A percentile compares a stretch with the other conserved stretches of the same genome.
Evolutionary conservation across 1,284 basidiomycete genomes (phyloP).

Genomic region (Apiotrichum sp.): DNA sequence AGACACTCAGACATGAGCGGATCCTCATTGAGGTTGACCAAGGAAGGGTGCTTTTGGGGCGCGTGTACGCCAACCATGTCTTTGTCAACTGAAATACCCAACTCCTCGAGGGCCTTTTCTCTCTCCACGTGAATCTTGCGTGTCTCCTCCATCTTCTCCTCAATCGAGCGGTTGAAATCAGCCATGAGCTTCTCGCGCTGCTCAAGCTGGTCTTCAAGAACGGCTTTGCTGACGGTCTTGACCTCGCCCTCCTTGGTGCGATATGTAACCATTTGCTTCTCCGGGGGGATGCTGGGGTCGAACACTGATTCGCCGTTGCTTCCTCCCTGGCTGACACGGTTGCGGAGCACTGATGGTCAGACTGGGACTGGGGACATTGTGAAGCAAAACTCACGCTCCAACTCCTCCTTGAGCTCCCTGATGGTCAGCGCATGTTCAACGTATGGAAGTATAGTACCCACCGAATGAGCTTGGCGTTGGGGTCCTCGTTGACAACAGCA

Average conservation of each 20-base stretch:
- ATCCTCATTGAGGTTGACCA: constrained; percentile 88
- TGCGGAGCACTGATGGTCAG: constrained; percentile 28
- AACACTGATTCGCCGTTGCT: constrained; percentile 64
- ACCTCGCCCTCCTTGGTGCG: constrained; percentile 87
- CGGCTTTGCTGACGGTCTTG: constrained; percentile 93
- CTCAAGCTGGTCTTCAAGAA: constrained; percentile 93
- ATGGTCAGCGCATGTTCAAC: too few relatives aligned
- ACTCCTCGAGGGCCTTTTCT: constrained; percentile 92
- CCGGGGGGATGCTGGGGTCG: constrained; percentile 82
- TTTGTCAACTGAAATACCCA: constrained; percentile 96
- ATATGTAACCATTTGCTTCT: constrained; percentile 93
- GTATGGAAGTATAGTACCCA: too few relatives aligned
- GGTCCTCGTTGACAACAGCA: constrained; percentile 97
- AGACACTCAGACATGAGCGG: constrained; percentile 60
- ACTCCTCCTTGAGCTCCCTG: constrained; percentile 92
- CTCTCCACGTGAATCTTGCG: constrained; percentile 93
- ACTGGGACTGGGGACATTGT: background rate
- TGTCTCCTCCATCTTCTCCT: constrained; percentile 84
- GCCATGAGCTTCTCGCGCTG: constrained; percentile 96
- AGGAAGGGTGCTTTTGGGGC: constrained; percentile 97
- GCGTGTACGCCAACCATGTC: constrained; percentile 75
- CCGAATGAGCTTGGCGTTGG: constrained; percentile 90
- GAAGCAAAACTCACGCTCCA: constrained; percentile 60
- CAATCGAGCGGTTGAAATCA: constrained; percentile 94
- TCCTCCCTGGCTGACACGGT: constrained; percentile 50